Percentiles rank a stretch among this genome's conserved stretches.
Conservation (phyloP, 768 basidiomycete species). For the Hypholoma fasciculare region DNA sequence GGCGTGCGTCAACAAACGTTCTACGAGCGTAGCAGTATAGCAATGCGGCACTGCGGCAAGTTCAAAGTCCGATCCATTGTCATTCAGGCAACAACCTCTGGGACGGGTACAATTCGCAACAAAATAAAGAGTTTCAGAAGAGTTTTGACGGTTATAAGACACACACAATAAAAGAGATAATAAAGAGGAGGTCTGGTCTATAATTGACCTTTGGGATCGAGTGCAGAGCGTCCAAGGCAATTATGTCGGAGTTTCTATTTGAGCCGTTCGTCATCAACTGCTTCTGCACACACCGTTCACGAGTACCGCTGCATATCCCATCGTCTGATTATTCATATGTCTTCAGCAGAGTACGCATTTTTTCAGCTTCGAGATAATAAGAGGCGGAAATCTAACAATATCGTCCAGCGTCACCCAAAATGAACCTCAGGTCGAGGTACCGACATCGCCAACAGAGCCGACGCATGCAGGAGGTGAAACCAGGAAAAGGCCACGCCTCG, state of each 20-base stretch:
- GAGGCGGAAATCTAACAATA: no score
- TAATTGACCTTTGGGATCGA: no score
- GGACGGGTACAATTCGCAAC: no score
- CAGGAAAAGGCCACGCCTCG: constrained; percentile 75
- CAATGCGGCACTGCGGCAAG: neutral
- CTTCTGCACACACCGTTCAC: constrained; percentile 13
- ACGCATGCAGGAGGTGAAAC: constrained; percentile 41
- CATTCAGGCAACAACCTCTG: no score
- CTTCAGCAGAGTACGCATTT: constrained; percentile 48
- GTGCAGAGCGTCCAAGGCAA: no score
- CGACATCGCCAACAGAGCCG: constrained; percentile 44
- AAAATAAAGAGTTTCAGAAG: no score
- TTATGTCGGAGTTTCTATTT: no score
- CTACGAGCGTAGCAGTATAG: neutral
- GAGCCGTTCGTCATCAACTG: constrained; percentile 20
- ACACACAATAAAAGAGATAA: no score
- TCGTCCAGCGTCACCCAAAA: constrained; percentile 26
- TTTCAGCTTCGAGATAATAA: no score
- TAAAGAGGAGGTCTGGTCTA: no score
- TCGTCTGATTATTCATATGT: constrained; percentile 35
- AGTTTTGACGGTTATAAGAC: no score
- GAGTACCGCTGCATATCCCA: constrained; percentile 13
- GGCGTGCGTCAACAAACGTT: neutral
- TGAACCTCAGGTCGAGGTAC: constrained; percentile 25
- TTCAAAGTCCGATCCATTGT: neutral